Conservation (phyloP, 208 protist species). For the Wallacemonas rigidus region DNA sequence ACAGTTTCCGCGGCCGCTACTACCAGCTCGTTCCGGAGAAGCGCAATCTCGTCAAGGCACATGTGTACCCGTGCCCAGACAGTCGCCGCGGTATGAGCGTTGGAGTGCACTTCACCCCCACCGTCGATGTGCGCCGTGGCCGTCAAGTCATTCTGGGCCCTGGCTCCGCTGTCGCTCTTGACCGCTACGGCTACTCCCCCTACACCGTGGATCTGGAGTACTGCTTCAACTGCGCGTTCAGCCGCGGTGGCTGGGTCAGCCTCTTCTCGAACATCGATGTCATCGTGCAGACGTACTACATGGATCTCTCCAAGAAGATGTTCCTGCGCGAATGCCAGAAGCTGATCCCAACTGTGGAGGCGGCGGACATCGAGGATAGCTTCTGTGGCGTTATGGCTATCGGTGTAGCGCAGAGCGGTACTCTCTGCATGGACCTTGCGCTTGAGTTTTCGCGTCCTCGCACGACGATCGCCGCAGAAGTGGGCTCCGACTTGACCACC, state of each 20-base stretch:
- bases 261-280: slow-evolving; percentile 54
- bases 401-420: slow-evolving; percentile 56
- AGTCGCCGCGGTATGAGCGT: slow-evolving; percentile 63
- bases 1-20: slow-evolving; percentile 85
- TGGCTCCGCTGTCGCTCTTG: slow-evolving; percentile 69
- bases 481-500: slow-evolving; percentile 18
- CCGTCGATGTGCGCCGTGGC: slow-evolving; percentile 70
- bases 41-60: slow-evolving; percentile 59
- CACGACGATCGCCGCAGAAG: slow-evolving; percentile 36
- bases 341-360: slow-evolving; percentile 67
- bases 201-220: slow-evolving; percentile 80
- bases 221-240: slow-evolving; percentile 66
- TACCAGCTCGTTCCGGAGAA: slow-evolving; percentile 70
- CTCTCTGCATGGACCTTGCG: slow-evolving; percentile 67
- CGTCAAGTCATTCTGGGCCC: slow-evolving; percentile 83
- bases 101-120: slow-evolving; percentile 87
- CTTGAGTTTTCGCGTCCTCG: slow-evolving; percentile 75
- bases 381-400: slow-evolving; percentile 80
- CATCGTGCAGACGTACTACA: slow-evolving; percentile 60
- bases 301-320: slow-evolving; percentile 53
- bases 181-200: slow-evolving; percentile 83
- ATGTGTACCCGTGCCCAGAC: slow-evolving; percentile 80
- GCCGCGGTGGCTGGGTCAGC: slow-evolving; percentile 75
- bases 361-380: slow-evolving; percentile 69
- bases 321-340: slow-evolving; percentile 77